Conservation (phyloP, 768 basidiomycete genomes). For the Lactarius psammicola region DNA sequence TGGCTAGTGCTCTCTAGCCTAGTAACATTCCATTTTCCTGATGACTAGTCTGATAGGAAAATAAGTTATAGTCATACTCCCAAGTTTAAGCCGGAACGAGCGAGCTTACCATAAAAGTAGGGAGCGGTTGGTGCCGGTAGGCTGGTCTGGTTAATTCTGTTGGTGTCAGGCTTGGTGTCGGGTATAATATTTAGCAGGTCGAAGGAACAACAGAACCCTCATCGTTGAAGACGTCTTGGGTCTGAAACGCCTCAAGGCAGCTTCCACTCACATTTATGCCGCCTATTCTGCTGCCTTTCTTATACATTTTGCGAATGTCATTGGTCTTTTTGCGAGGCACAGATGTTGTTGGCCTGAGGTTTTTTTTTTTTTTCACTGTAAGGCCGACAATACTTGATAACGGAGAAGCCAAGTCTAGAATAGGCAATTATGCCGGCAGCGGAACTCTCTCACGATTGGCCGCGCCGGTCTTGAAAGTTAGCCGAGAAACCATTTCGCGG, state of each 20-base stretch:
- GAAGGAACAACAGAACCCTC: neutral
- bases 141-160: neutral
- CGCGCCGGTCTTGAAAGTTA: slow-evolving; percentile 29
- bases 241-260: neutral
- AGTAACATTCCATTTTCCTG: too few species aligned
- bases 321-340: neutral
- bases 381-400: neutral
- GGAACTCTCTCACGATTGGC: neutral
- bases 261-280: neutral
- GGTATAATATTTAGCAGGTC: neutral
- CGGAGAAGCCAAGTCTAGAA: neutral
- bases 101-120: neutral
- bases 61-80: neutral
- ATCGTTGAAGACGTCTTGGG: neutral
- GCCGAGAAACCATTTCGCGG: slow-evolving; percentile 33
- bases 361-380: too few species aligned
- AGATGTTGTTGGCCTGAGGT: neutral
- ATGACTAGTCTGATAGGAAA: neutral
- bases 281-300: neutral
- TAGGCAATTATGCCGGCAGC: slow-evolving; percentile 9
- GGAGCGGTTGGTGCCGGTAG: neutral
- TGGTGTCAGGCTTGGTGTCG: too few species aligned
- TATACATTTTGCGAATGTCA: neutral
- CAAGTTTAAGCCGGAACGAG: neutral
- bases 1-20: too few species aligned